Percentiles rank a stretch among this genome's conserved stretches.
phyloP scores from a whole-genome alignment of 495 filamentous ascomycete genomes.

The Cercophora newfieldiana region DNA sequence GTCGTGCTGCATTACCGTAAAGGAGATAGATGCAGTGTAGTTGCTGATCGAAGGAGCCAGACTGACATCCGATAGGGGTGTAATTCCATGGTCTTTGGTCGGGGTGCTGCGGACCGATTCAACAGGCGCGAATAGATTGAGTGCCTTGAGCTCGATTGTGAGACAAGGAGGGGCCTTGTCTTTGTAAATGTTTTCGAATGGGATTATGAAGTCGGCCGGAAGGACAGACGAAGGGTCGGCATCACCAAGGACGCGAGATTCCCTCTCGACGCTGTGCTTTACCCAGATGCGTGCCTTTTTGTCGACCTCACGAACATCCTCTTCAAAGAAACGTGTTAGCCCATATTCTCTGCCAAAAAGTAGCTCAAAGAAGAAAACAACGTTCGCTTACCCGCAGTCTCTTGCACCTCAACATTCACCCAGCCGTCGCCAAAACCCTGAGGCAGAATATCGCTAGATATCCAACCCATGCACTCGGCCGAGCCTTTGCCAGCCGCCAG shows the following conservation, averaged over 20 bases:
- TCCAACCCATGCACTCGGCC: slow-evolving; percentile 79
- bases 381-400: slow-evolving; percentile 47
- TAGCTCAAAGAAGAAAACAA: slow-evolving; percentile 2
- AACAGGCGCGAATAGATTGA: slow-evolving; percentile 39
- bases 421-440: slow-evolving; percentile 58
- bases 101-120: slow-evolving; percentile 41
- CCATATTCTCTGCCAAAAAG: too few relatives aligned
- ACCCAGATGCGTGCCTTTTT: slow-evolving; percentile 51
- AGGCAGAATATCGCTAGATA: slow-evolving; percentile 60
- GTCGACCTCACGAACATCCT: slow-evolving; percentile 42
- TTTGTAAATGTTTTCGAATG: slow-evolving; percentile 51
- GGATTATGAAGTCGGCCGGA: slow-evolving; percentile 59
- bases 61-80: slow-evolving; percentile 35
- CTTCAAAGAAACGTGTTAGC: slow-evolving; percentile 25
- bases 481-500: slow-evolving; percentile 64
- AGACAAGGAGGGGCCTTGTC: slow-evolving; percentile 40
- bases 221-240: slow-evolving; percentile 48
- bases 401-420: slow-evolving; percentile 59
- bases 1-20: slow-evolving; percentile 47
- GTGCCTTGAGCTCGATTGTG: slow-evolving; percentile 43
- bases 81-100: slow-evolving; percentile 34
- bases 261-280: slow-evolving; percentile 48
- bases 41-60: slow-evolving; percentile 41
- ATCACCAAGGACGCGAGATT: slow-evolving; percentile 55
- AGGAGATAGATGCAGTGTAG: slow-evolving; percentile 54